Base-by-base conservation (phyloP, 768 basidiomycete species). In the Kwoniella bestiolae region DNA sequence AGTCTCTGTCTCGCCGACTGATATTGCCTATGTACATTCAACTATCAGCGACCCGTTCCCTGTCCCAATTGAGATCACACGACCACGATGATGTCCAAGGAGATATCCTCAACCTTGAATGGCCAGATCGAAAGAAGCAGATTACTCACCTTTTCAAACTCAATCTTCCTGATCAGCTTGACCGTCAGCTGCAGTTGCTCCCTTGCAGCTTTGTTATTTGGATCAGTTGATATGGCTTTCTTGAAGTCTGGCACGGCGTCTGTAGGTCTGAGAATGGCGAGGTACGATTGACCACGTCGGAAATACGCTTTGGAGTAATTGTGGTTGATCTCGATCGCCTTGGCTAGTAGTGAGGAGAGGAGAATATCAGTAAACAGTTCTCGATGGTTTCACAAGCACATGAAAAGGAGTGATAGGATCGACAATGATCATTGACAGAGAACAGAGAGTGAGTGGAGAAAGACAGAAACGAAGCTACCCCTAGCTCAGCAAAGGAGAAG, bases 201-300 rank as follows among this genome's bases (percentile, higher is more conserved):
- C 61, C 88, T 86, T 9, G 93, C 90, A 11, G 87, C 82, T 31
- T 88, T 88, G 79, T 98, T 98, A 38, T 87, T 86, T 0, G 95
- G 94, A 77, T 99, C 96, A 8, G 98, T 80, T 7, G 84, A 75
- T 21, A 97, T 81, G 16, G 93, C 87, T 80, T 88, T 91, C 82
- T 89, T 91, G 81, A 98, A 90, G 81, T 98, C 94, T 11, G 86
- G 83, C 26, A 98, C 86, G 2, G 96, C 96, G 50, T 87, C 82
- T 65, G 91, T 92, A 31, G 91, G 91, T 78, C 91, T 91, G 58
- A 96, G 82, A 52, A 92, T 90, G 79, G 96, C 91, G 68, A 99
- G 85, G 80, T 94, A 86, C 76, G 94, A 92, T 75, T 90, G 87
- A 52, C 91, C 96, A 46, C 96, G 90, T 57, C 95, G 77, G 72